A percentile compares a stretch with the other conserved stretches of the same genome.
phyloP scores from a whole-genome alignment of 176 grass and related monocot species.

The Avena eriantha region DNA sequence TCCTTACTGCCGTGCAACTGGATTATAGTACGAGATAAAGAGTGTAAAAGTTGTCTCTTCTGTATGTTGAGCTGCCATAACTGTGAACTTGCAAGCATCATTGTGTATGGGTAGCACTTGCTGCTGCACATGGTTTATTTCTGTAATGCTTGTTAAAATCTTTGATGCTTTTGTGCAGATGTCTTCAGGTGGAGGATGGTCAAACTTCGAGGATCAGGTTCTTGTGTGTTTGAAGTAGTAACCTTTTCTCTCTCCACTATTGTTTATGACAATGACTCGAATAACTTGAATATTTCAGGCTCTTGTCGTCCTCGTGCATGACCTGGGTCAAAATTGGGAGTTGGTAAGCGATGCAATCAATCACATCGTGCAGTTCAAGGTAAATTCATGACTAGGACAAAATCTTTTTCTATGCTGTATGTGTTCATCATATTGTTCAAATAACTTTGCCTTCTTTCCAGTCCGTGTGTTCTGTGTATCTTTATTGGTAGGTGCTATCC shows the following conservation, averaged over 20 bases:
- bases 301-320: slow-evolving; percentile 97
- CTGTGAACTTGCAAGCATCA: slow-evolving; percentile 34
- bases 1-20: slow-evolving; percentile 15
- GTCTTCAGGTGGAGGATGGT: slow-evolving; percentile 75
- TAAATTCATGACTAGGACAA: slow-evolving; percentile 37
- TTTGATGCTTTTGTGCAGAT: slow-evolving; percentile 58
- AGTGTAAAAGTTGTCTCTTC: not conserved
- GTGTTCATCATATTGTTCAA: slow-evolving; percentile 10
- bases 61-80: slow-evolving; percentile 24
- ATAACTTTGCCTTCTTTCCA: slow-evolving; percentile 31
- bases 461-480: slow-evolving; percentile 3
- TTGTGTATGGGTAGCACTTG: slow-evolving; percentile 21
- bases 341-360: slow-evolving; percentile 92
- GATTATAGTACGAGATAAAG: not conserved
- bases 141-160: slow-evolving; percentile 39
- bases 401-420: slow-evolving; percentile 15
- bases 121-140: slow-evolving; percentile 15
- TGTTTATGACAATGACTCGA: slow-evolving; percentile 36
- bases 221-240: slow-evolving; percentile 39
- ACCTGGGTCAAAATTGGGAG: slow-evolving; percentile 98
- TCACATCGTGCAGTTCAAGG: slow-evolving; percentile 87
- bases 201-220: slow-evolving; percentile 98
- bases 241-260: slow-evolving; percentile 11
- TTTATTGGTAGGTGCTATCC: slow-evolving; percentile 3
- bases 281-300: slow-evolving; percentile 62